Base-by-base conservation (phyloP, 2,329 filamentous ascomycete genomes). In the Canariomyces notabilis region DNA sequence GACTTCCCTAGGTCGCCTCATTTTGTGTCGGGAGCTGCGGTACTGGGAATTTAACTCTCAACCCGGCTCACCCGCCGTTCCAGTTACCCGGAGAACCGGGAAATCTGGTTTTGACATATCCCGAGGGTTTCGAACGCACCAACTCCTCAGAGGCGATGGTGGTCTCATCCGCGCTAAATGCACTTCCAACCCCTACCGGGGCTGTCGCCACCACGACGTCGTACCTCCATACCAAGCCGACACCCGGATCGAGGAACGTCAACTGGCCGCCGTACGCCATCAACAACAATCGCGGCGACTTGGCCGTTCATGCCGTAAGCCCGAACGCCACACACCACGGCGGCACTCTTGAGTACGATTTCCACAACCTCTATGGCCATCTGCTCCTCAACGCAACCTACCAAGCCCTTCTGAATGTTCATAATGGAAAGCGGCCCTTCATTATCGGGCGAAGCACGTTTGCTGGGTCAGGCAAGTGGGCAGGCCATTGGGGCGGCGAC, bases 361-460 rank as follows among this genome's bases (percentile, higher is more conserved):
- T 87, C 20, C 89, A 95, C 71, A 93, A 87, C 59, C 67, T 93
- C 1, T 91, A 75, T 58, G 87, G 87, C 1, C 76, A 86, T 57
- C 80, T 84, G 61, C 86, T 90, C 54, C 71, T 89, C 46, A 85
- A 85, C 49, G 85, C 86, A 8, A 93, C 88, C 0, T 88, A 89
- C 60, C 69, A 83, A 37, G 85, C 80, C 47, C 76, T 93, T 23
- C 68, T 83, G 3, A 63, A 71, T 2, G 71, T 87, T 15, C 79
- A 80, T 49, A 80, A 84, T 0, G 72, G 68, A 12, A 85, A 86
- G 62, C 80, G 89, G 0, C 89, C 89, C 0, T 87, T 94, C 66
- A 85, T 95, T 60, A 77, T 95, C 58, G 86, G 85, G 0, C 82
- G 89, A 14, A 87, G 83, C 32, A 93, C 87, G 1, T 93, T 91